phyloP scores from a whole-genome alignment of 352 stramenopile genomes.

The Phytophthora podocarpi region DNA sequence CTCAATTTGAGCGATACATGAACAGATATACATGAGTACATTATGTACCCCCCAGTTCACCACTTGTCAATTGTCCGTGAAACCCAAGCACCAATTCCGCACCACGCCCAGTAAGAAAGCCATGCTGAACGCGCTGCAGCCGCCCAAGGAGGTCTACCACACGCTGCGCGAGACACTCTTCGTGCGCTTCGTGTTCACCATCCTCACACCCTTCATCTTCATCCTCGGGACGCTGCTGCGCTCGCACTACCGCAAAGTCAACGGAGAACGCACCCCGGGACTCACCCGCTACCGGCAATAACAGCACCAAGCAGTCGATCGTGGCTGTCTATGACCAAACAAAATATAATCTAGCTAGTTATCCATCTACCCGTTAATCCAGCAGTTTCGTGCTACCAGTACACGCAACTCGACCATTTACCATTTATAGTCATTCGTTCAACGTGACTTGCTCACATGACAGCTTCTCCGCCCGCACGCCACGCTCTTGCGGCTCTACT shows the following conservation, averaged over 20 bases:
- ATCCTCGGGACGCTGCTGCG: conserved; percentile 22
- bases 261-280: conserved; percentile 25
- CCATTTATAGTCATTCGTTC: conserved; percentile 19
- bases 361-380: not conserved
- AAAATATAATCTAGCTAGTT: conserved; percentile 12
- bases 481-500: not conserved
- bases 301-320: not conserved
- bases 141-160: conserved; percentile 20
- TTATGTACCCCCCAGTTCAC: too few relatives aligned
- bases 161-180: conserved; percentile 33
- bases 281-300: conserved; percentile 34
- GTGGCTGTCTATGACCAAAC: too few relatives aligned
- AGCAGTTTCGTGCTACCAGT: conserved; percentile 33
- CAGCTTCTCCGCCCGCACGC: not conserved
- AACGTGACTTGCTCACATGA: not conserved
- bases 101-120: too few relatives aligned
- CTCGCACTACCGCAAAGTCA: conserved; percentile 37
- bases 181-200: conserved; percentile 26
- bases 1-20: too few relatives aligned
- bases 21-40: too few relatives aligned
- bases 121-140: too few relatives aligned
- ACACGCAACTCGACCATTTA: too few relatives aligned
- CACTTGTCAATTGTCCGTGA: not conserved
- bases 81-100: too few relatives aligned
- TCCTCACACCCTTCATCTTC: conserved; percentile 31